Evolutionary conservation across 306 rosid genomes (phyloP).

Genomic region (Castanea crenata): DNA sequence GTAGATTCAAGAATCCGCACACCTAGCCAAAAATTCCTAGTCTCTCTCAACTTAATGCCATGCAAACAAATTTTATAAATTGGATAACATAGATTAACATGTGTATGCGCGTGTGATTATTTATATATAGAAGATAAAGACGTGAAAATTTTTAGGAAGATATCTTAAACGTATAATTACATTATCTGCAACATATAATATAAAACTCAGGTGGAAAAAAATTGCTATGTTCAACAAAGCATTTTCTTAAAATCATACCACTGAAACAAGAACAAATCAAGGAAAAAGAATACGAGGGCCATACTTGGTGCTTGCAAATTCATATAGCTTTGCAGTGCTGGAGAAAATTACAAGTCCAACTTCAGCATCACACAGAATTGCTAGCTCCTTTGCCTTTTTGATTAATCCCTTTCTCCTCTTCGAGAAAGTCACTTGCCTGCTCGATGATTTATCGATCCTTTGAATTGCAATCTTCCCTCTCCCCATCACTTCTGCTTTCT

Average conservation of each 20-base stretch:
- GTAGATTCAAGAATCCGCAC: background rate
- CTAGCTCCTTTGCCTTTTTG: conserved; percentile 82
- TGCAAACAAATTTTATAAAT: background rate
- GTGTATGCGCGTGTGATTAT: background rate
- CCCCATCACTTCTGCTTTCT: conserved; percentile 43
- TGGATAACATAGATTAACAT: background rate
- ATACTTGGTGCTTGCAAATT: conserved; percentile 76
- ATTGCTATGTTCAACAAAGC: background rate
- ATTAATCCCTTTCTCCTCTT: conserved; percentile 89
- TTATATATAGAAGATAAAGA: background rate
- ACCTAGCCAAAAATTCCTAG: background rate
- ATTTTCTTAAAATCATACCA: background rate
- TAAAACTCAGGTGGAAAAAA: background rate
- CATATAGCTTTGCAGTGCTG: conserved; percentile 73
- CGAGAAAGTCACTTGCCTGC: conserved; percentile 91
- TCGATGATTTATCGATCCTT: conserved; percentile 71
- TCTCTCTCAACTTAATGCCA: background rate
- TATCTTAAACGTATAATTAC: background rate
- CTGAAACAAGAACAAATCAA: background rate
- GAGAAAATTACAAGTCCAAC: conserved; percentile 79
- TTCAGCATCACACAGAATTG: conserved; percentile 84
- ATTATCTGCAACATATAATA: background rate
- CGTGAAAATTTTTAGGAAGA: background rate
- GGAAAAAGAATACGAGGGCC: background rate
- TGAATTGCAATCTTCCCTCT: conserved; percentile 87